phyloP scores from a whole-genome alignment of 2,329 filamentous ascomycete genomes.

The Scolecobasidium constrictum region DNA sequence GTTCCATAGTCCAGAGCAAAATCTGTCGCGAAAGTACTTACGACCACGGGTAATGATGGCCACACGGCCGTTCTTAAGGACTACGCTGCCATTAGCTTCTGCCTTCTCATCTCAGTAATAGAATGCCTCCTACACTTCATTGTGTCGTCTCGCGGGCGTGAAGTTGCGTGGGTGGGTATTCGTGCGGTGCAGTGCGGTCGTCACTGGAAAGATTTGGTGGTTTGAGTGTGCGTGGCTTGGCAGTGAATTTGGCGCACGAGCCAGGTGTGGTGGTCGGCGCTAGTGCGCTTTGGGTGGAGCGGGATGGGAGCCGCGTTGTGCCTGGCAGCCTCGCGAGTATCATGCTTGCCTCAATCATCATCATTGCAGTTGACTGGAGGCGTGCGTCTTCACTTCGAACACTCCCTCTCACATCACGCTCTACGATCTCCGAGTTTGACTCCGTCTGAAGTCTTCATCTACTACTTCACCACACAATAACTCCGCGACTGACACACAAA shows the following conservation, averaged over 20 bases:
- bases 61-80: conserved; percentile 12
- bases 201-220: not conserved
- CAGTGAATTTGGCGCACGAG: not conserved
- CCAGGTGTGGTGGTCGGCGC: not conserved
- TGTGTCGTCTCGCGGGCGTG: conserved; percentile 1
- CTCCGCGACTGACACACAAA: too few relatives aligned
- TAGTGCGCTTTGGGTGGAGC: not conserved
- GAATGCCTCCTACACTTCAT: conserved; percentile 11
- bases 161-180: conserved; percentile 1
- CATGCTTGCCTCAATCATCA: not conserved
- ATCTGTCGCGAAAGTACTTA: conserved; percentile 4
- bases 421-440: too few relatives aligned
- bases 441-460: too few relatives aligned
- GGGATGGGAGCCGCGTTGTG: not conserved
- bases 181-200: too few relatives aligned
- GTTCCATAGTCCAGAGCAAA: not conserved
- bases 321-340: not conserved
- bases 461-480: too few relatives aligned
- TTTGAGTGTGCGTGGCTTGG: not conserved
- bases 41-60: conserved; percentile 12
- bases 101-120: not conserved
- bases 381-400: too few relatives aligned
- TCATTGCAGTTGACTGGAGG: too few relatives aligned
- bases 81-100: conserved; percentile 3
- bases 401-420: too few relatives aligned